A percentile compares a stretch with the other conserved stretches of the same genome.
Evolutionary conservation across 441 rosid species (phyloP).

Genomic region (Euphorbia celastroides): DNA sequence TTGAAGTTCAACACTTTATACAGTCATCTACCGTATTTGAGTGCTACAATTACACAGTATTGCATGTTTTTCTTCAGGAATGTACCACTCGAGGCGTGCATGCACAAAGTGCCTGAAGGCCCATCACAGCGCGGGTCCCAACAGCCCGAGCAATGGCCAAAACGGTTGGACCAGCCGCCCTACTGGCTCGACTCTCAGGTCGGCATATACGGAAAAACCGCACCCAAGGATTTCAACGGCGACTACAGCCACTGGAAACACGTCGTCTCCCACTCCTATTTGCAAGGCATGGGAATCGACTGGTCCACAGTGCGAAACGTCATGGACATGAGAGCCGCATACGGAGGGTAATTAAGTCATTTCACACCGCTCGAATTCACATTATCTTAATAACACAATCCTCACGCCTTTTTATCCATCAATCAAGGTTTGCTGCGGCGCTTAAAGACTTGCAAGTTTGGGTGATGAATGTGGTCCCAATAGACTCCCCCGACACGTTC

Average conservation of each 20-base stretch:
- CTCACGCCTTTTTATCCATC: slow-evolving; percentile 20
- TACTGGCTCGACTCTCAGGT: slow-evolving; percentile 75
- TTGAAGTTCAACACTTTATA: background rate
- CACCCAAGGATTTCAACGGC: slow-evolving; percentile 72
- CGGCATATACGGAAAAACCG: slow-evolving; percentile 88
- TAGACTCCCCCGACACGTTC: slow-evolving; percentile 82
- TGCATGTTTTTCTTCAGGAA: slow-evolving; percentile 42
- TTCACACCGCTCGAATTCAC: background rate
- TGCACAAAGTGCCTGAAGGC: slow-evolving; percentile 70
- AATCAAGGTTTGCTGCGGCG: slow-evolving; percentile 84
- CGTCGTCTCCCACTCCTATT: slow-evolving; percentile 72
- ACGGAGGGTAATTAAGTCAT: slow-evolving; percentile 73
- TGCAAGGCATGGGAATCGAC: slow-evolving; percentile 73
- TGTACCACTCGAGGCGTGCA: slow-evolving; percentile 79
- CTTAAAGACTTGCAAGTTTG: slow-evolving; percentile 69
- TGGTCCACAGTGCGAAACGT: slow-evolving; percentile 79
- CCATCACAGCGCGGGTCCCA: slow-evolving; percentile 60
- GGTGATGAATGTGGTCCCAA: slow-evolving; percentile 89
- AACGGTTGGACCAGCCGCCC: slow-evolving; percentile 65
- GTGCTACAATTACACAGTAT: background rate
- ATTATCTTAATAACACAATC: background rate
- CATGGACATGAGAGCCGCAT: slow-evolving; percentile 95
- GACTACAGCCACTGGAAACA: slow-evolving; percentile 85
- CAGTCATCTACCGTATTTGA: background rate
- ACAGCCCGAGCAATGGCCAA: slow-evolving; percentile 97